Evolutionary conservation across 441 rosid genomes (phyloP), one percentile per base, ranked within the genome.

Genomic region (Adansonia grandidieri): DNA sequence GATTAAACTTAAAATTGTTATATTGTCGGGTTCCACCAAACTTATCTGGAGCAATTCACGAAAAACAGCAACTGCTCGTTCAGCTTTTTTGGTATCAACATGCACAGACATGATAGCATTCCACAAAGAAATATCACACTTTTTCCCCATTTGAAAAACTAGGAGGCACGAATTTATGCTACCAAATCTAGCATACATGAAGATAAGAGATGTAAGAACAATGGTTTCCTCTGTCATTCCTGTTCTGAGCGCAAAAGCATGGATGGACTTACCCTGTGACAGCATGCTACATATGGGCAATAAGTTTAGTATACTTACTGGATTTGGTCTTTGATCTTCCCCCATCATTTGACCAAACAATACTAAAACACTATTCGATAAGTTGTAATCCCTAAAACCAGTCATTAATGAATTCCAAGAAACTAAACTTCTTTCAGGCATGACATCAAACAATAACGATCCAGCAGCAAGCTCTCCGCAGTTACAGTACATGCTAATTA

Each of bases 161-260:
- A 57, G 53, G 50, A 81, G 80, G 82, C 86, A 74, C 13, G 62
- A 61, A 7, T 79, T 78, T 28, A 71, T 60, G 42, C 53, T 77
- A 48, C 69, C 78, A 81, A 87, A 89, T 81, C 90, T 86, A 73
- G 84, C 83, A 78, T 87, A 89, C 86, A 84, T 86, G 71, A 50
- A 65, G n/a, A 87, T 75, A 71, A 84, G 85, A 82, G 88, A 84
- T 1, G 90, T 60, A 51, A 86, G 78, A 64, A 87, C 68, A 54
- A 71, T 76, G 71, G 81, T 79, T 81, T 84, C 88, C 64, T 48
- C 82, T 51, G 67, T 56, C 60, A 85, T 62, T 50, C 85, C 85
- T 32, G 74, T 71, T 81, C 85, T 77, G 19, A 85, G 61, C 51
- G 85, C 84, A 77, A 76, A 89, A 47, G 86, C 89, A 63, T 89